Conservation (phyloP, 208 protist species). For the Crithidia thermophila region DNA sequence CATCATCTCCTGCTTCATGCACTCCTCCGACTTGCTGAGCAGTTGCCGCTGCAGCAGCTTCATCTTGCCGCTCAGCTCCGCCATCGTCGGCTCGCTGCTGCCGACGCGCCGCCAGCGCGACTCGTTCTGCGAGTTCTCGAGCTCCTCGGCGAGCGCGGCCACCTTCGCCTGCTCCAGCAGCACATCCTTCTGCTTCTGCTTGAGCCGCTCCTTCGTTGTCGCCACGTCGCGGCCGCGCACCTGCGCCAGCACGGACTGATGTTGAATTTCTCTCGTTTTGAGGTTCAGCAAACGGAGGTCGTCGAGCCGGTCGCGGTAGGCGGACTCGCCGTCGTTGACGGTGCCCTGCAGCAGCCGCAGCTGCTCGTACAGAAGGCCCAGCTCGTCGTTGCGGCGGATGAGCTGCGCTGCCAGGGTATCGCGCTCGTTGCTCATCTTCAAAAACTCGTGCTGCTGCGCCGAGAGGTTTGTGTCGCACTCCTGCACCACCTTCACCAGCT, state of each 20-base stretch:
- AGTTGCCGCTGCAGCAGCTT: conserved; percentile 95
- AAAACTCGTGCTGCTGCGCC: conserved; percentile 93
- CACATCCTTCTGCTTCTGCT: conserved; percentile 50
- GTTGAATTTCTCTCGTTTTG: conserved; percentile 90
- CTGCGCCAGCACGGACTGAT: conserved; percentile 80
- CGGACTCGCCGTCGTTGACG: conserved; percentile 93
- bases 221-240: conserved; percentile 87
- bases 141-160: conserved; percentile 96
- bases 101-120: conserved; percentile 94
- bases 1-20: conserved; percentile 95
- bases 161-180: conserved; percentile 79
- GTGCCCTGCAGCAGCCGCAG: conserved; percentile 96
- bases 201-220: conserved; percentile 47
- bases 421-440: conserved; percentile 95
- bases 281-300: conserved; percentile 74
- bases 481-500: conserved; percentile 95
- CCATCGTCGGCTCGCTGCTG: conserved; percentile 90
- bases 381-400: conserved; percentile 98
- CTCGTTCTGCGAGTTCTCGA: conserved; percentile 95
- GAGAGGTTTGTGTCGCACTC: conserved; percentile 92
- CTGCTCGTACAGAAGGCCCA: conserved; percentile 98
- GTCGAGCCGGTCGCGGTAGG: conserved; percentile 91
- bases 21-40: conserved; percentile 97
- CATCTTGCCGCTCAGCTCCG: conserved; percentile 96
- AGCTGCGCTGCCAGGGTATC: conserved; percentile 97